Evolutionary conservation across 371 early-diverging fungal species (phyloP), one percentile per base, ranked within the genome.

Genomic region (Mucor saturninus): DNA sequence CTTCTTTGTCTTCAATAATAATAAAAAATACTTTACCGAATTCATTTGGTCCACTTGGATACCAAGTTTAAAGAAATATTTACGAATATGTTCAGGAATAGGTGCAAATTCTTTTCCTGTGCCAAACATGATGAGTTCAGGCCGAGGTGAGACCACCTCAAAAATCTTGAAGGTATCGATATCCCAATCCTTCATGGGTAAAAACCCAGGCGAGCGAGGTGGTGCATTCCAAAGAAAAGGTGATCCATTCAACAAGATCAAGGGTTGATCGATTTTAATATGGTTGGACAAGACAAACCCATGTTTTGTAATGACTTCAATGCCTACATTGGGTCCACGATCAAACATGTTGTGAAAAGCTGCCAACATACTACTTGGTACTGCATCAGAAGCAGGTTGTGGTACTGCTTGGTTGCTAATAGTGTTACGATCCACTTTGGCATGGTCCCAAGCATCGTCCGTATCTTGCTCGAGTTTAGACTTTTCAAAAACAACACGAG

Each of bases 11-110:
- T 14, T n/a, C 15, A 43, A 4, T n/a, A n/a, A 43, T 40, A 43
- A 43, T 43, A 43, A 43, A 10, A 32, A 21, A 29, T 10, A 5
- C 59, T 71, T 71, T 80, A 86, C 87, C 35, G 87, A 78, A 65
- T 77, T 83, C 87, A 86, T 86, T 68, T 79, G 79, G 67, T 86
- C 87, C 39, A 86, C 87, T 59, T 86, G 87, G 14, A 86, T 72
- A 35, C 87, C 87, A 14, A 79, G 66, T 9, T 77, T 63, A 49
- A 80, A 77, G 60, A 86, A 76, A 50, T 78, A 81, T 10, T 76
- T 64, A 39, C 85, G 71, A 13, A 86, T 69, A 38, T 82, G 68
- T 37, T 78, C 80, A 40, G 84, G 84, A 53, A 86, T 56, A 7
- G 83, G 86, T 2, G 77, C 71, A 65, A 86, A 84, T 11, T 75